A percentile compares a stretch with the other conserved stretches of the same genome.
Evolutionary conservation across 352 stramenopile genomes (phyloP).

Genomic region (Pythium angustatum): DNA sequence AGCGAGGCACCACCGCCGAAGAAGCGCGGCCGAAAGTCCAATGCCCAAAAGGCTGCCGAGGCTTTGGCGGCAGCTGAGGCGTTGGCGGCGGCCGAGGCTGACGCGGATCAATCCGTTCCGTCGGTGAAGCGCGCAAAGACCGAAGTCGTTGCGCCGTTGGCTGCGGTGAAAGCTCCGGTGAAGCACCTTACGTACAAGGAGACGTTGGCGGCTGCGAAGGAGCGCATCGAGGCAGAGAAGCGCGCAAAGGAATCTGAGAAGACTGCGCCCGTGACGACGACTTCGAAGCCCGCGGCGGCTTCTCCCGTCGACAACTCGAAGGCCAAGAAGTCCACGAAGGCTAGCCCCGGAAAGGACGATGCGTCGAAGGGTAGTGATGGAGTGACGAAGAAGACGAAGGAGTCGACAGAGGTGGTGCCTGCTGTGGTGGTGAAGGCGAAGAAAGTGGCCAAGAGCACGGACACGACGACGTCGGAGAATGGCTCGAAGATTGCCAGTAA

Average conservation of each 20-base stretch:
- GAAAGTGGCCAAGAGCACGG: conserved; percentile 3
- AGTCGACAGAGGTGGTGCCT: background rate
- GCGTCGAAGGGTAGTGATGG: background rate
- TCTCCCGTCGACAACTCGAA: too few species aligned
- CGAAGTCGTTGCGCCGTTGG: background rate
- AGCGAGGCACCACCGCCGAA: conserved; percentile 10
- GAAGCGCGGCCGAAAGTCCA: conserved; percentile 23
- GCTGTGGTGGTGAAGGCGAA: conserved; percentile 9
- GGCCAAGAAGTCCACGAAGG: background rate
- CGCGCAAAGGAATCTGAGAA: conserved; percentile 7
- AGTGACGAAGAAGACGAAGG: background rate
- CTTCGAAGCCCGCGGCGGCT: background rate
- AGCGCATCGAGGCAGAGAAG: conserved; percentile 42
- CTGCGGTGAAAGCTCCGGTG: background rate
- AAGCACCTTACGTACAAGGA: conserved; percentile 35
- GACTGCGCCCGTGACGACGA: background rate
- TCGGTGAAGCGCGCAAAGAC: conserved; percentile 46
- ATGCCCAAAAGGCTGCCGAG: background rate
- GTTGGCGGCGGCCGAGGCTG: conserved; percentile 23
- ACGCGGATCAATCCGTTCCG: conserved; percentile 31
- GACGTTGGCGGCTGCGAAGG: conserved; percentile 40
- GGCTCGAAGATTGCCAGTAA: background rate
- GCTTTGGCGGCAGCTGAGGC: background rate
- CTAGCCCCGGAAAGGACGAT: background rate
- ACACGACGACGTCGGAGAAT: background rate